Base-by-base conservation (phyloP, 306 rosid species). In the Fragaria ananassa region DNA sequence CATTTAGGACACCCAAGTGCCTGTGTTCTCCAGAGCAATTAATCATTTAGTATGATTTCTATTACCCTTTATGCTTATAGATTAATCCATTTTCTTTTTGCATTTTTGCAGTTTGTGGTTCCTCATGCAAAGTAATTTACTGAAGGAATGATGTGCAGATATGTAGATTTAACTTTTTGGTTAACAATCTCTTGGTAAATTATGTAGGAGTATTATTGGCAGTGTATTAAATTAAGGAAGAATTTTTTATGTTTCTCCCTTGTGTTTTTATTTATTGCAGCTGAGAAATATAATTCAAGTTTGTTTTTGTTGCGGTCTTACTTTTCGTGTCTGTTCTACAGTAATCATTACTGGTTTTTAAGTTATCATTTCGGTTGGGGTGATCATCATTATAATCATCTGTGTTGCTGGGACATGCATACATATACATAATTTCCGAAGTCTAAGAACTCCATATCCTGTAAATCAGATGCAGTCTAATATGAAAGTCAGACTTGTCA, bases 41-140 rank as follows among this genome's bases (percentile, higher is more conserved):
- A 64, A 18, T 56, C 13, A 14, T 12, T 41, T 9, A 5, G 25
- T 21, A 42, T 31, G 21, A 23, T 42, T 18, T 49, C 14, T 53
- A 49, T 63, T 70, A n/a, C 50, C 68, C 23, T 44, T 64, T 21
- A 37, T 25, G 84, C 53, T 62, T 46, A 62, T 37, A 11, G 5
- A 37, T 10, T 39, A 18, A 71, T 57, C 51, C 70, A 37, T 70
- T 70, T 69, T 29, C 10, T 72, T 39, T 77, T n/a, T 11, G 65
- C 63, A 39, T 14, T 66, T 69, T 37, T 74, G 85, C 85, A 84
- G 88, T 86, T 81, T 81, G 87, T 75, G 77, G 81, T 70, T 85
- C 81, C 74, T 73, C 70, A 79, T 79, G 74, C 66, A 54, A 66
- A 84, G 84, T 81, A 80, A 70, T 81, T 75, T 80, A 73, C 82